Base-by-base conservation (phyloP, 768 basidiomycete genomes). In the Tylopilus subfusipes region DNA sequence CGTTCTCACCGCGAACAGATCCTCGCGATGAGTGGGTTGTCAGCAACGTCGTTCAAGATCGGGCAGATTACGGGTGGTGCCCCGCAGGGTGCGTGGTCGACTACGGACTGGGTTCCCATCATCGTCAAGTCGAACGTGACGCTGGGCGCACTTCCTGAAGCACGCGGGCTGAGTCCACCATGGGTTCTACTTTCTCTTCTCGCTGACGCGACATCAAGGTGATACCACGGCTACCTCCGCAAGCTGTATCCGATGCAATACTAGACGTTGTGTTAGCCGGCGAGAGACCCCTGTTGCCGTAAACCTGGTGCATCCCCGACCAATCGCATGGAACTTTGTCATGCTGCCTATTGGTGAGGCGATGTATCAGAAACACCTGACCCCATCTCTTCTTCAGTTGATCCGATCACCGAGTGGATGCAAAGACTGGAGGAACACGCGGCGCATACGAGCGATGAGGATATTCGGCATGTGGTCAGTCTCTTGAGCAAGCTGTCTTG, bases 21-120 rank as follows among this genome's bases (percentile, higher is more conserved):
- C 18, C 59, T 76, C 10, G 63, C 63, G 6, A 60, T 57, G 42
- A 73, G 69, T 27, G 71, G 72, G 0, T 62, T 76, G 5, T 52
- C 60, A 5, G 65, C 69, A 1, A 67, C 70, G 0, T 69, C 69
- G 4, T 68, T 76, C 40, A 65, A 71, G 18, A 66, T 75, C 14
- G 72, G 76, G 11, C 74, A 76, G 54, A 62, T 78, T 51, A 56
- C 65, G 16, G 76, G 73, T 5, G 68, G 67, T 24, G 33, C 44
- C 5, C 56, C 62, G 4, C 67, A 70, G 50, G 76, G 76, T 13
- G 67, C 68, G 10, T 75, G 73, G 76, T 67, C 65, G 34, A 69
- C 66, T 1, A 60, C 67, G 2, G 68, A 73, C 31, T 75, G 74
- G 71, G 60, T 77, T 21, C 72, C 75, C 11, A 62, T 65, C 24